Percentiles rank a stretch among this genome's conserved stretches.
Conservation (phyloP, 345 rosid genomes). For the Gossypium longicalyx region DNA sequence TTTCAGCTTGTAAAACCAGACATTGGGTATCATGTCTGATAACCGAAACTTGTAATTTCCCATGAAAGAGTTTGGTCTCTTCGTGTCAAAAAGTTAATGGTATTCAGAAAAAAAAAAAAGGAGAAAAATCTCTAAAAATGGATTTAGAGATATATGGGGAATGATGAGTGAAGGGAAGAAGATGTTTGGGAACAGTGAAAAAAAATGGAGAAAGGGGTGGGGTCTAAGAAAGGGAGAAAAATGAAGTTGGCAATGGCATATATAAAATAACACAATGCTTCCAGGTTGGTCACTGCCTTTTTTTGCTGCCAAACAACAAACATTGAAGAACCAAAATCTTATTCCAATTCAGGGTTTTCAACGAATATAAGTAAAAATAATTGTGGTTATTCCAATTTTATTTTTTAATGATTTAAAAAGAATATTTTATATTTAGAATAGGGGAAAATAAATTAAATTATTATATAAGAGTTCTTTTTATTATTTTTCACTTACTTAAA, state of each 20-base stretch:
- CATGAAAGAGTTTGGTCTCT: conserved; percentile 30
- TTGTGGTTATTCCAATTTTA: too few relatives aligned
- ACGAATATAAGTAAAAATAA: too few relatives aligned
- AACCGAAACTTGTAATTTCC: conserved; percentile 68
- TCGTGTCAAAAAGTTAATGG: neutral
- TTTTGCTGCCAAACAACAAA: neutral
- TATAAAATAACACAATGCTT: conserved; percentile 10
- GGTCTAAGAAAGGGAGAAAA: conserved; percentile 17
- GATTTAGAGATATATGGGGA: neutral
- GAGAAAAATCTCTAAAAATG: neutral
- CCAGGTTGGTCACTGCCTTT: conserved; percentile 5
- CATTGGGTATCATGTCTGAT: conserved; percentile 79
- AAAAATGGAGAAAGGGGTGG: conserved; percentile 8
- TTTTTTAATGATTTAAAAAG: too few relatives aligned
- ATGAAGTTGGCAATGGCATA: conserved; percentile 7
- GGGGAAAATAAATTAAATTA: too few relatives aligned
- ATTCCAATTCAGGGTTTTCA: too few relatives aligned
- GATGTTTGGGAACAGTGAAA: conserved; percentile 2
- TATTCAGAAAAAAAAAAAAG: too few relatives aligned
- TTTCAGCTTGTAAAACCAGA: conserved; percentile 81
- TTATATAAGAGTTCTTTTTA: too few relatives aligned
- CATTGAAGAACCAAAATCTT: too few relatives aligned
- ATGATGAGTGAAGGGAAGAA: neutral
- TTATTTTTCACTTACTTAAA: too few relatives aligned
- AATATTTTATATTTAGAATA: too few relatives aligned